Conservation (phyloP, 257 asterid genomes). For the Handroanthus guayacan region DNA sequence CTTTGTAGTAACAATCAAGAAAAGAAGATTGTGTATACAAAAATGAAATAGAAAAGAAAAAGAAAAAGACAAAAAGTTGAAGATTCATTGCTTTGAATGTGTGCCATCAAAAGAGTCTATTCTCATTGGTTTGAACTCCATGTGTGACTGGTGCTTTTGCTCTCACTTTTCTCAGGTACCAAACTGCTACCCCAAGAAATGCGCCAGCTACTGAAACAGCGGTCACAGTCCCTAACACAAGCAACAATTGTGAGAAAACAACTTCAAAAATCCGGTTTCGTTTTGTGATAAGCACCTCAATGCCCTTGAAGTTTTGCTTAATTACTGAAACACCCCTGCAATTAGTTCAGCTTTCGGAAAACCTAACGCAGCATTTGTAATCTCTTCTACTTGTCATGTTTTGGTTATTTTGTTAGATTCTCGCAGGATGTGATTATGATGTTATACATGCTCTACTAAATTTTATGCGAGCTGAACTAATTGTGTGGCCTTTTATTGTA, state of each 20-base stretch:
- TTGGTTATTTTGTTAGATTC: too few relatives aligned
- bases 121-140: slow-evolving; percentile 88
- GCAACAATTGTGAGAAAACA: not conserved
- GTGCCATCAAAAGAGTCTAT: slow-evolving; percentile 66
- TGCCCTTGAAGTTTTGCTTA: too few relatives aligned
- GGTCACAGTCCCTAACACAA: slow-evolving; percentile 56
- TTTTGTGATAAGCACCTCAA: too few relatives aligned
- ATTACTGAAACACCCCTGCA: too few relatives aligned
- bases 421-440: too few relatives aligned
- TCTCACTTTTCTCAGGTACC: slow-evolving; percentile 80
- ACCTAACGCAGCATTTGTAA: too few relatives aligned
- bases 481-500: too few relatives aligned
- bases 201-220: slow-evolving; percentile 85
- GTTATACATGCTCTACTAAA: too few relatives aligned
- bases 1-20: slow-evolving; percentile 14
- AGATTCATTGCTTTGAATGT: slow-evolving; percentile 38
- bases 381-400: too few relatives aligned
- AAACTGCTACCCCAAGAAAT: slow-evolving; percentile 82
- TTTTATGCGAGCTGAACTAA: too few relatives aligned
- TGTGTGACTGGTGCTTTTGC: slow-evolving; percentile 88
- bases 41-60: not conserved
- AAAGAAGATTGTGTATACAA: slow-evolving; percentile 9
- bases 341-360: too few relatives aligned
- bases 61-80: not conserved
- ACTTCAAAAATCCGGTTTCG: not conserved